Conservation (phyloP, 345 rosid species). For the Noccaea caerulescens region DNA sequence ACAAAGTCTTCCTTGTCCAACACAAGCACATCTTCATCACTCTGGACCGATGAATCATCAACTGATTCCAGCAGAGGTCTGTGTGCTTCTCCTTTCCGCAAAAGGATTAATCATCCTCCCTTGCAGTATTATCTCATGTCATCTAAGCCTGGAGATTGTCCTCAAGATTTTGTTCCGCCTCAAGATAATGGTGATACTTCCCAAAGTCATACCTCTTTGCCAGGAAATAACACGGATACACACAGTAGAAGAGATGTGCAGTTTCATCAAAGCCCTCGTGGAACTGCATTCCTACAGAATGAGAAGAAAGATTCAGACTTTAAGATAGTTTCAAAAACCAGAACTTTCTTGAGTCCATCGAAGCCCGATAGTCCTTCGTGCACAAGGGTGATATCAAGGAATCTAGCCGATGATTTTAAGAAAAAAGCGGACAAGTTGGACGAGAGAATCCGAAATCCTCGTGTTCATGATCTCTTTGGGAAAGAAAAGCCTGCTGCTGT, state of each 20-base stretch:
- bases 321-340: conserved; percentile 40
- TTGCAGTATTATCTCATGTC: conserved; percentile 60
- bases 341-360: conserved; percentile 43
- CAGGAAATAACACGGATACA: conserved; percentile 33
- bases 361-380: conserved; percentile 45
- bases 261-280: conserved; percentile 41
- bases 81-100: conserved; percentile 58
- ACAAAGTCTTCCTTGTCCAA: conserved; percentile 42
- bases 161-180: conserved; percentile 39
- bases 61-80: conserved; percentile 46
- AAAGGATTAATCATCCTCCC: conserved; percentile 50
- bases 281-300: conserved; percentile 39
- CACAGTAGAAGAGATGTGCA: conserved; percentile 42
- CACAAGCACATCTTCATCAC: conserved; percentile 41
- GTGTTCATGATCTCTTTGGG: conserved; percentile 44
- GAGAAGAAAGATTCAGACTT: conserved; percentile 46
- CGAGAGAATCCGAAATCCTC: conserved; percentile 43
- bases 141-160: conserved; percentile 48
- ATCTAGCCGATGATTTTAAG: conserved; percentile 44
- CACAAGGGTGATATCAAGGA: conserved; percentile 44
- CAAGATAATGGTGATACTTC: conserved; percentile 45
- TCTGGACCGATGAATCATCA: conserved; percentile 47
- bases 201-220: conserved; percentile 38
- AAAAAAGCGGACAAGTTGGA: conserved; percentile 49
- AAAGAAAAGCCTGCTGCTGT: conserved; percentile 52